phyloP scores from a whole-genome alignment of 2,329 filamentous ascomycete genomes.

The Verticillium isaacii region DNA sequence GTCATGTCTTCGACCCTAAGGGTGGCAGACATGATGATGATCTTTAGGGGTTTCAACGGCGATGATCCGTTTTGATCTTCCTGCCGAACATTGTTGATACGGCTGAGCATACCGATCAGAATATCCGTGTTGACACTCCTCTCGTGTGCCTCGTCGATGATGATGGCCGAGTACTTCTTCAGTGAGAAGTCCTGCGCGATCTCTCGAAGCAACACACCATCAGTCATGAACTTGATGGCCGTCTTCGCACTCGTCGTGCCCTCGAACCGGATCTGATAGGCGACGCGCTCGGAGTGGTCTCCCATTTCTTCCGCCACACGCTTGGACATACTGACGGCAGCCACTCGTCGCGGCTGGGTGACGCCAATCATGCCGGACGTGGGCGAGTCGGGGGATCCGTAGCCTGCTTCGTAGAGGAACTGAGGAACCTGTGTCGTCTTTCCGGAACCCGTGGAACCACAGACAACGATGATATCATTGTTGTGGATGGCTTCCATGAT shows the following conservation, averaged over 20 bases:
- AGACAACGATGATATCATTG: conserved; percentile 83
- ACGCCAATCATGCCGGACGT: conserved; percentile 91
- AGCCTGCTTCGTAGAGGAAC: conserved; percentile 91
- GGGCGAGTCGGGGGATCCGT: conserved; percentile 70
- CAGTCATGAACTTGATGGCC: conserved; percentile 97
- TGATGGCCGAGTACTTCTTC: conserved; percentile 84
- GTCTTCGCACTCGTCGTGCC: conserved; percentile 75
- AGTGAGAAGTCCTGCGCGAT: conserved; percentile 85
- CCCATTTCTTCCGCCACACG: conserved; percentile 85
- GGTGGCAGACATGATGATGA: conserved; percentile 98
- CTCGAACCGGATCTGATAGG: conserved; percentile 94
- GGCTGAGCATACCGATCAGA: conserved; percentile 92
- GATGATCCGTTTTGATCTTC: conserved; percentile 69
- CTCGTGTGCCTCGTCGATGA: conserved; percentile 97
- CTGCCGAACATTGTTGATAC: conserved; percentile 79
- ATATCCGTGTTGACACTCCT: conserved; percentile 97
- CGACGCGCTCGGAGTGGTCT: conserved; percentile 69
- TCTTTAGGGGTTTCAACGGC: conserved; percentile 69
- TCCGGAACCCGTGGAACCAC: conserved; percentile 91
- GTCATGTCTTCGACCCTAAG: conserved; percentile 87
- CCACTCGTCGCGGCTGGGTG: conserved; percentile 90
- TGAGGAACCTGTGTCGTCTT: conserved; percentile 98
- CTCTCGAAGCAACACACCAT: conserved; percentile 90
- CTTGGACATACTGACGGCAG: conserved; percentile 94
- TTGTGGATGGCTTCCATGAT: conserved; percentile 98